These are phyloP conservation scores for Pontederia crassipes DNA, from an alignment of 176 grass and related monocot genomes.

Conservation along the genomic window DNA sequence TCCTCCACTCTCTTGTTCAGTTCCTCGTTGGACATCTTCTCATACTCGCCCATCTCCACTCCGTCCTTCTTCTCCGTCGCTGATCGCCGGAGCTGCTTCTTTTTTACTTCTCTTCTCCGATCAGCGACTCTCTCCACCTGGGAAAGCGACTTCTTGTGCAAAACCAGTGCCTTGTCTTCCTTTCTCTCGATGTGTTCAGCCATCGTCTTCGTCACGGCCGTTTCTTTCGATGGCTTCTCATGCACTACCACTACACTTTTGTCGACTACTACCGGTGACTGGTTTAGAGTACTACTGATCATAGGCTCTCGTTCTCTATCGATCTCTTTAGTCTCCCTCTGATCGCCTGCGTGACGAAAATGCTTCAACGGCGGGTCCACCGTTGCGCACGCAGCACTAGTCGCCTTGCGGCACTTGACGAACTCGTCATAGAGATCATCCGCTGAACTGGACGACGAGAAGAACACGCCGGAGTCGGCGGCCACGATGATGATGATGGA, in stretches of 20 bases:
- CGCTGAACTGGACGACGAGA: not conserved
- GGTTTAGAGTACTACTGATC: too few species aligned
- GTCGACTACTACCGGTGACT: too few species aligned
- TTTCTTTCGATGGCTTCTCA: not conserved
- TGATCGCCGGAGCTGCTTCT: slow-evolving; percentile 10
- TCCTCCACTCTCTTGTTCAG: slow-evolving; percentile 75
- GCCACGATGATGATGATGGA: slow-evolving; percentile 14
- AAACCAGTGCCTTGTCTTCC: not conserved
- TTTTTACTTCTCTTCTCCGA: too few species aligned
- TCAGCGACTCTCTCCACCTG: not conserved
- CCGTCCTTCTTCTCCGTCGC: slow-evolving; percentile 1
- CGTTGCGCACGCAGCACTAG: not conserved
- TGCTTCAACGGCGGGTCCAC: not conserved
- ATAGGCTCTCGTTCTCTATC: too few species aligned
- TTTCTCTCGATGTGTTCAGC: not conserved
- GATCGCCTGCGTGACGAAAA: too few species aligned
- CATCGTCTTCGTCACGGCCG: not conserved
- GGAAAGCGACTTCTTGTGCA: not conserved
- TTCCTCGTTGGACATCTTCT: slow-evolving; percentile 62
- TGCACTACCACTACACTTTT: not conserved
- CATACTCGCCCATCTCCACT: slow-evolving; percentile 26
- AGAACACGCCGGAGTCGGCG: not conserved
- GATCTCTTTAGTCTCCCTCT: too few species aligned
- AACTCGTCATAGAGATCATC: slow-evolving; percentile 7
- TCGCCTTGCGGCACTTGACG: not conserved